Evolutionary conservation across 768 basidiomycete species (phyloP).

Genomic region (Trametes meyenii): DNA sequence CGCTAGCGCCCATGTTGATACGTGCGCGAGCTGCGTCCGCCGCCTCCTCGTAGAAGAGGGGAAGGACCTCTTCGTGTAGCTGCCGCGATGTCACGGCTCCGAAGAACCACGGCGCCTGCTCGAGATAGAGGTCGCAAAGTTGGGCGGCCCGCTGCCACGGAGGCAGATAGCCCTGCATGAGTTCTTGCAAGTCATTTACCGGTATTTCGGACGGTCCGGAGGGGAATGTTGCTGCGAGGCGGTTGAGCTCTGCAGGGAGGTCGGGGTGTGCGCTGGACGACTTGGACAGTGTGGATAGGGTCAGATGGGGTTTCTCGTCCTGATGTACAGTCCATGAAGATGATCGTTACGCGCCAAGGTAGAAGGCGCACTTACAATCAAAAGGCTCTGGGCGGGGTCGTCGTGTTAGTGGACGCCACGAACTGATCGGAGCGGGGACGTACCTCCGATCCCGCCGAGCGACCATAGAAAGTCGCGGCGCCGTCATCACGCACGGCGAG

Average conservation of each 20-base stretch:
- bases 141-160: conserved; percentile 58
- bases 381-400: conserved; percentile 22
- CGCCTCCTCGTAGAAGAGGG: conserved; percentile 66
- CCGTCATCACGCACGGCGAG: conserved; percentile 71
- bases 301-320: conserved; percentile 21
- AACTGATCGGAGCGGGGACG: conserved; percentile 28
- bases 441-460: conserved; percentile 75
- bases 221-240: conserved; percentile 50
- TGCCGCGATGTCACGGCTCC: conserved; percentile 68
- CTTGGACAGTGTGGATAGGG: conserved; percentile 1
- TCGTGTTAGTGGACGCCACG: background rate
- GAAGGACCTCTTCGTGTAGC: conserved; percentile 64
- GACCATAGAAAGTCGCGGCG: conserved; percentile 71
- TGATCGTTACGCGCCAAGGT: background rate
- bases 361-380: conserved; percentile 21
- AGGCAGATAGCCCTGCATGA: conserved; percentile 57
- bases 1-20: conserved; percentile 3
- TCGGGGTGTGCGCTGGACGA: background rate
- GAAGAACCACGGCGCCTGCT: conserved; percentile 82
- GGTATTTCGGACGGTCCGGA: conserved; percentile 43
- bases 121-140: conserved; percentile 69
- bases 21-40: conserved; percentile 43
- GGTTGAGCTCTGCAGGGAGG: conserved; percentile 23
- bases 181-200: conserved; percentile 45
- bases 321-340: background rate